These are phyloP conservation scores for Lasiodiplodia sp. DNA, from an alignment of 2,329 filamentous ascomycete species.

Conservation along the genomic window DNA sequence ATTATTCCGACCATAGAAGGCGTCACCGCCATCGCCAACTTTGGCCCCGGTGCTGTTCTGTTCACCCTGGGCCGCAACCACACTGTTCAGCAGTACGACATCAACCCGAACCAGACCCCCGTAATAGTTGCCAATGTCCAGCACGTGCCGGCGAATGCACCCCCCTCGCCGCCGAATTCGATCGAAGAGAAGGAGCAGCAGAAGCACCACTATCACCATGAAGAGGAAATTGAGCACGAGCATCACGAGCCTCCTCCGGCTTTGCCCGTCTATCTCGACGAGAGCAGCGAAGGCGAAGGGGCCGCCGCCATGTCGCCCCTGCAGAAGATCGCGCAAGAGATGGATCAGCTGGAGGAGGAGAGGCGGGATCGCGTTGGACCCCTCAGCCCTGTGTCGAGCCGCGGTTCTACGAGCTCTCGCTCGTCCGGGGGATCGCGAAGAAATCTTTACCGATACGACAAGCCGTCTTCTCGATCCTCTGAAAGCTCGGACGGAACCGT, in stretches of 20 bases:
- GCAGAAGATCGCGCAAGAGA: conserved; percentile 76
- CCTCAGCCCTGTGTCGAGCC: conserved; percentile 71
- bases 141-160: conserved; percentile 78
- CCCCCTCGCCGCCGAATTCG: conserved; percentile 83
- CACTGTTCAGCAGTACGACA: conserved; percentile 92
- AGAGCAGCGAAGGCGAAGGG: conserved; percentile 72
- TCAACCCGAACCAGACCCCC: conserved; percentile 73
- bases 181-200: conserved; percentile 71
- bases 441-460: conserved; percentile 56
- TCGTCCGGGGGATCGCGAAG: conserved; percentile 59
- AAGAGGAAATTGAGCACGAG: conserved; percentile 39
- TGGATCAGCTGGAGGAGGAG: conserved; percentile 68
- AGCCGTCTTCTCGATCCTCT: conserved; percentile 44
- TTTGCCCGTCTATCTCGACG: conserved; percentile 52
- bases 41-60: conserved; percentile 86
- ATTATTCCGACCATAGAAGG: conserved; percentile 84
- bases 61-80: conserved; percentile 90
- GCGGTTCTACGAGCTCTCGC: conserved; percentile 62
- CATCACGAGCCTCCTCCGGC: conserved; percentile 41
- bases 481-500: conserved; percentile 61
- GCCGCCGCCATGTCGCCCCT: conserved; percentile 68
- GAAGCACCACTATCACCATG: conserved; percentile 41
- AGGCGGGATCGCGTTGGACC: conserved; percentile 69
- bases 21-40: conserved; percentile 82
- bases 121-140: conserved; percentile 86